These are phyloP conservation scores for Gossypium herbaceum DNA, from an alignment of 345 rosid genomes.

Conservation along the genomic window DNA sequence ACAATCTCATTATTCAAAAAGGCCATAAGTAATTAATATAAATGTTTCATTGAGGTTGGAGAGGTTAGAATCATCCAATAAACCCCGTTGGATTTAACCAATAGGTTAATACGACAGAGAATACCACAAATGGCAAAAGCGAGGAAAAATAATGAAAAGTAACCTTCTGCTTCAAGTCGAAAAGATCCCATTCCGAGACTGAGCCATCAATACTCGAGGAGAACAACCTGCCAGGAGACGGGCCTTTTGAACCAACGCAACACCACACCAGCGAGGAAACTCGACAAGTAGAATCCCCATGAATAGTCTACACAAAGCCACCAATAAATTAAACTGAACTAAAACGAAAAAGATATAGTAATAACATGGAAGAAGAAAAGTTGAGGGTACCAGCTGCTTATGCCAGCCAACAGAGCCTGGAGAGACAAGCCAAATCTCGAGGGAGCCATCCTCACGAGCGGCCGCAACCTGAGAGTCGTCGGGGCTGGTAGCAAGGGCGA, in stretches of 20 bases:
- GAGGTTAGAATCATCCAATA: neutral
- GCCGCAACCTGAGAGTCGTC: constrained; percentile 80
- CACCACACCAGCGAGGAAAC: constrained; percentile 89
- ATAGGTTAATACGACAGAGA: neutral
- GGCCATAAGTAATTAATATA: neutral
- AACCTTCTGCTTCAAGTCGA: constrained; percentile 84
- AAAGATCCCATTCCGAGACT: constrained; percentile 83
- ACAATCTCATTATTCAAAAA: neutral
- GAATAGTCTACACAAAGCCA: constrained; percentile 51
- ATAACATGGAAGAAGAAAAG: neutral
- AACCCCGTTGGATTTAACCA: neutral
- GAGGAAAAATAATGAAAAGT: neutral
- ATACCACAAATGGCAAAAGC: neutral
- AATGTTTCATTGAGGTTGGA: neutral
- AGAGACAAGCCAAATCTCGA: constrained; percentile 96
- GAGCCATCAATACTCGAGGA: constrained; percentile 87
- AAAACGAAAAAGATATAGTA: neutral
- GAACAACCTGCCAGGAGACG: constrained; percentile 69
- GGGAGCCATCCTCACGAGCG: constrained; percentile 87
- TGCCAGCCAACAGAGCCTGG: constrained; percentile 97
- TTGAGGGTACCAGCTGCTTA: constrained; percentile 69
- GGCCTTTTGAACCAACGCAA: constrained; percentile 40
- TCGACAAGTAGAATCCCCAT: constrained; percentile 69
- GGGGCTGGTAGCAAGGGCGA: constrained; percentile 74
- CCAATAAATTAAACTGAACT: neutral